Evolutionary conservation across 345 rosid species (phyloP).

Genomic region (Lepidium sativum): DNA sequence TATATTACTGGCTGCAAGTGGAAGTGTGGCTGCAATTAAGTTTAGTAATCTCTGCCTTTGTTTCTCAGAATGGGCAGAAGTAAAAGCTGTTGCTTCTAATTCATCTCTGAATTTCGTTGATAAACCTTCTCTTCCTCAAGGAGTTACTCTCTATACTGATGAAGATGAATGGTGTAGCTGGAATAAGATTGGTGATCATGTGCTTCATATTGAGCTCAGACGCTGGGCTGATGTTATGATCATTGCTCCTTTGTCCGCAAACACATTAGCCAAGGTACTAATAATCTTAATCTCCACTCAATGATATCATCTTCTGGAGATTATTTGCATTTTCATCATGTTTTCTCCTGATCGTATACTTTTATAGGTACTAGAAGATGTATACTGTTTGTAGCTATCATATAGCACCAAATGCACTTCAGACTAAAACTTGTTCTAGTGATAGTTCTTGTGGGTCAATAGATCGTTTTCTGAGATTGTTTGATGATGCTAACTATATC

Average conservation of each 20-base stretch:
- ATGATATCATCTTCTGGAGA: too few species aligned
- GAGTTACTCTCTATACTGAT: conserved; percentile 56
- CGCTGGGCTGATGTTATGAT: conserved; percentile 86
- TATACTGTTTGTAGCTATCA: too few species aligned
- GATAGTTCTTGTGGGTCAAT: too few species aligned
- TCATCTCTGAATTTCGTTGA: conserved; percentile 69
- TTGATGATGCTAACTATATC: too few species aligned
- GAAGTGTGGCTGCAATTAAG: conserved; percentile 77
- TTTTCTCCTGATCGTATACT: too few species aligned
- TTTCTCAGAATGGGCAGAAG: conserved; percentile 77
- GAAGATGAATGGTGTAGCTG: conserved; percentile 74
- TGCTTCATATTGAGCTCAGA: conserved; percentile 73
- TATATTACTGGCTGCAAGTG: conserved; percentile 68
- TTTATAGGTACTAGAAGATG: too few species aligned
- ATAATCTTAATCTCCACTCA: not conserved
- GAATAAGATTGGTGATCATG: conserved; percentile 63
- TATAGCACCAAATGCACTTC: too few species aligned
- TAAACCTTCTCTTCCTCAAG: conserved; percentile 49
- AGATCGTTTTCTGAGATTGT: too few species aligned
- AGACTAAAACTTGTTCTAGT: too few species aligned
- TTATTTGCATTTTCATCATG: too few species aligned
- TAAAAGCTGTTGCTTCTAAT: conserved; percentile 58
- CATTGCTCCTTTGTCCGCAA: conserved; percentile 80
- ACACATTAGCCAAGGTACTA: conserved; percentile 73
- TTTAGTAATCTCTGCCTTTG: conserved; percentile 63